Percentiles rank a stretch among this genome's conserved stretches.
phyloP scores from a whole-genome alignment of 148 eudicot species.

The Limonium bicolor region DNA sequence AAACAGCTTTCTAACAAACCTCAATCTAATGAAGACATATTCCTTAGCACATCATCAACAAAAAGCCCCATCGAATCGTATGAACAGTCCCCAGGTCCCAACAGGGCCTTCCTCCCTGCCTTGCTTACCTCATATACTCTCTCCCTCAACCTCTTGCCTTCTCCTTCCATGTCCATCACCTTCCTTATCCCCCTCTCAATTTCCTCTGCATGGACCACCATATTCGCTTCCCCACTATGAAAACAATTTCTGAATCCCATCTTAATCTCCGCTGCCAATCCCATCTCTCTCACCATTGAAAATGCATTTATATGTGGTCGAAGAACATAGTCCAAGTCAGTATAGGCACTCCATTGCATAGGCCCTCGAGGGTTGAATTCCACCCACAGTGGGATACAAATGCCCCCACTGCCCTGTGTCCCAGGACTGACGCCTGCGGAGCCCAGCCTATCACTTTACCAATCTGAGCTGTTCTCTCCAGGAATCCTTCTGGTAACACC shows the following conservation, averaged over 20 bases:
- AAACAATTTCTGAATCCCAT: not conserved
- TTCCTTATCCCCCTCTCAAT: conserved; percentile 7
- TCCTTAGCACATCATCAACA: too few species aligned
- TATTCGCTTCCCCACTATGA: not conserved
- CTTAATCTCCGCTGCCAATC: conserved; percentile 5
- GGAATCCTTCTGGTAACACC: conserved; percentile 11
- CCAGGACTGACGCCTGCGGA: conserved; percentile 9
- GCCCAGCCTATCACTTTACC: conserved; percentile 18
- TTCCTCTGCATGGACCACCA: conserved; percentile 8
- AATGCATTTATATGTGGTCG: conserved; percentile 11
- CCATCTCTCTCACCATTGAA: conserved; percentile 9
- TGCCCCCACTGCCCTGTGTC: conserved; percentile 4
- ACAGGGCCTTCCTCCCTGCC: conserved; percentile 5
- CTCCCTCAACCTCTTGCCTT: not conserved
- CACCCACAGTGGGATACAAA: conserved; percentile 17
- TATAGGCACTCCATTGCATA: conserved; percentile 10
- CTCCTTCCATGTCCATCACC: conserved; percentile 8
- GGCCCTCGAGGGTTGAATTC: conserved; percentile 12
- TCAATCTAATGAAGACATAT: too few species aligned
- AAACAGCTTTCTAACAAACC: too few species aligned
- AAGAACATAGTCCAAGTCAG: conserved; percentile 10
- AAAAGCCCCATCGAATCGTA: conserved; percentile 3
- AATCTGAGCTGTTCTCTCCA: not conserved
- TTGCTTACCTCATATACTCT: conserved; percentile 6
- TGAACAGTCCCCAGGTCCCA: conserved; percentile 14